Base-by-base conservation (phyloP, 495 filamentous ascomycete genomes). In the Margaritispora aquatica region DNA sequence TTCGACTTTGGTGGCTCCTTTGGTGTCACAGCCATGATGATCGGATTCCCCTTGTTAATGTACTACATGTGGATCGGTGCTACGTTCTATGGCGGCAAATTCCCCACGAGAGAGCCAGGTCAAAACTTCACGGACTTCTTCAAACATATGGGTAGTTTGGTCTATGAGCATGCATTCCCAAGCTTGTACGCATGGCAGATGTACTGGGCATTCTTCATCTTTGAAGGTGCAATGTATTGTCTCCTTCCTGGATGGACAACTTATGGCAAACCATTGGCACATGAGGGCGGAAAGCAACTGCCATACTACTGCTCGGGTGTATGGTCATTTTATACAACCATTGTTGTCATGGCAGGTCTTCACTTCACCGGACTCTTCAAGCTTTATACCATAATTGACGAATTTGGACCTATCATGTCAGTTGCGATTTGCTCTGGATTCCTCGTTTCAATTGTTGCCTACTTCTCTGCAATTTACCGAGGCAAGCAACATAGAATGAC, bases 31-130 rank as follows among this genome's bases (percentile, higher is more conserved):
- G 76, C 84, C 54, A 90, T 96, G 83, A 98, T 98, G 90, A 77
- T 94, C 59, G 86, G 84, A 49, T 98, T 97, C 72, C 94, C 94
- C 13, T 34, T 88, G 46, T 78, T 98, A 61, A 98, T 98, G 94
- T 97, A 88, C 77, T 97, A 96, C 77, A 93, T 98, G 90, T 98
- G 93, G 93, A 86, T 96, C 69, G 94, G 94, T 26, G 89, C 92
- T 38, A 90, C 85, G 48, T 93, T 91, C 72, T 98, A 96, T 70
- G 76, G 89, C 73, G 91, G 91, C 60, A 84, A 88, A 61, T 78
- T 95, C 58, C 93, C 93, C 21, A 72, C 72, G 54, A 88, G 83
- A 26, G 73, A 73, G n/a, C 68, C 78, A 52, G 88, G 79, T 26
- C 80, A 97, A 76, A 83, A 74, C 68, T 77, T 80, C 55, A 56